Conservation (phyloP, 108 stramenopile species). For the Asterionellopsis glacialis region DNA sequence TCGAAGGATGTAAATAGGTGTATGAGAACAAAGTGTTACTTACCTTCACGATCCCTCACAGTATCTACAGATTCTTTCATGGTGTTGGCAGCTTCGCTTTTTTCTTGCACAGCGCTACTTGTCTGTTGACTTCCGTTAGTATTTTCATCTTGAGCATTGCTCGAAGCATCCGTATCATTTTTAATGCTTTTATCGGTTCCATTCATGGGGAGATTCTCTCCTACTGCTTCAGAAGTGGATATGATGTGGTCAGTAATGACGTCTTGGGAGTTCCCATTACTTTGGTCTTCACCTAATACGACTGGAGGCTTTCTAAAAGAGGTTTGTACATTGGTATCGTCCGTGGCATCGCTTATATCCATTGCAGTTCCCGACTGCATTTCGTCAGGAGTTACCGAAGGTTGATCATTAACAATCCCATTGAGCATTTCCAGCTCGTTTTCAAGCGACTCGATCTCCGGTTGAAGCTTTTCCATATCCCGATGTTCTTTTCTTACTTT, state of each 20-base stretch:
- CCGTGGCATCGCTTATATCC: background rate
- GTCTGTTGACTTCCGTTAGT: too few species aligned
- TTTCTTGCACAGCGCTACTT: too few species aligned
- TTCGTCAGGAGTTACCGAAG: background rate
- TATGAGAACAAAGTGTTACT: background rate
- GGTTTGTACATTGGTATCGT: background rate
- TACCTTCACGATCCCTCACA: background rate
- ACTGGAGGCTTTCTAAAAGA: background rate
- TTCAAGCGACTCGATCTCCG: constrained; percentile 10
- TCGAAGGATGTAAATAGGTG: background rate
- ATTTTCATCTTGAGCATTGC: too few species aligned
- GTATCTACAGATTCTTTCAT: too few species aligned
- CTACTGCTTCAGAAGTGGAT: too few species aligned
- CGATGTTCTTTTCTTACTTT: constrained; percentile 66
- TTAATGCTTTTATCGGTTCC: too few species aligned
- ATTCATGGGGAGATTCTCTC: too few species aligned
- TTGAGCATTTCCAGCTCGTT: background rate
- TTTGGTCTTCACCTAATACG: background rate
- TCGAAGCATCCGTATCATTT: too few species aligned
- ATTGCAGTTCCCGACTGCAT: background rate
- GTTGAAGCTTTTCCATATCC: constrained; percentile 46
- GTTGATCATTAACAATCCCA: background rate
- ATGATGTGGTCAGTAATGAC: too few species aligned
- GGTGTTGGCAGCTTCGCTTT: too few species aligned
- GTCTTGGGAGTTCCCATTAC: background rate